Evolutionary conservation across 2,329 filamentous ascomycete species (phyloP).

Genomic region (Cercospora brassicicola): DNA sequence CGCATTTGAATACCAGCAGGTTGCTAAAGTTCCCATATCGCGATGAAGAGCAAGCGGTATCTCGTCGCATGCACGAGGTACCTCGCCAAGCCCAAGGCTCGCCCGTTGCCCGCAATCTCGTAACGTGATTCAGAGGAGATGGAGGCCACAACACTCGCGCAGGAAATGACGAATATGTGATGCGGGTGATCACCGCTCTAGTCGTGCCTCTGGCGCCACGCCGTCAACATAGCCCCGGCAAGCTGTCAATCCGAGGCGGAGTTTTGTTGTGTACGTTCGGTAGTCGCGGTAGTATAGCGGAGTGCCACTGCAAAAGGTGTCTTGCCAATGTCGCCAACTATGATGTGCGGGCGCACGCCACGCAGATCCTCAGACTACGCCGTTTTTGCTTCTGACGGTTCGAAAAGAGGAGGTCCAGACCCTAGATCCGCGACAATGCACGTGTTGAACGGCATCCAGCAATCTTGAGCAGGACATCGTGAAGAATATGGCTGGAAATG

Average conservation of each 20-base stretch:
- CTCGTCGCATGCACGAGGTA: background rate
- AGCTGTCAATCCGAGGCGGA: background rate
- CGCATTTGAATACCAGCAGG: background rate
- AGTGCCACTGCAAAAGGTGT: background rate
- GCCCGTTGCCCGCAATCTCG: background rate
- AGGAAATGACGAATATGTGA: background rate
- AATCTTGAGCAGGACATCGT: background rate
- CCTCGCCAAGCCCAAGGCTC: background rate
- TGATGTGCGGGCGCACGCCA: conserved; percentile 1
- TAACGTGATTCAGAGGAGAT: background rate
- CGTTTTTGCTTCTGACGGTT: conserved; percentile 1
- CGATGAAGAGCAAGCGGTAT: background rate
- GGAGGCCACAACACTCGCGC: background rate
- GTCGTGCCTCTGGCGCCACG: background rate
- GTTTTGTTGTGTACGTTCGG: background rate
- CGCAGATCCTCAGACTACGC: background rate
- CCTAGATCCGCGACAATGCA: background rate
- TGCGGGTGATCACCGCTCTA: background rate
- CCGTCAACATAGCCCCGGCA: conserved; percentile 5
- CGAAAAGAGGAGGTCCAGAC: background rate
- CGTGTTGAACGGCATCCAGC: background rate
- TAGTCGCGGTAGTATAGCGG: background rate
- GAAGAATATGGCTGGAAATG: background rate
- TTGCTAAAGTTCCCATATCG: background rate
- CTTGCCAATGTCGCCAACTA: background rate